Base-by-base conservation (phyloP, 305 asterid genomes). In the Fraxinus albicans region DNA sequence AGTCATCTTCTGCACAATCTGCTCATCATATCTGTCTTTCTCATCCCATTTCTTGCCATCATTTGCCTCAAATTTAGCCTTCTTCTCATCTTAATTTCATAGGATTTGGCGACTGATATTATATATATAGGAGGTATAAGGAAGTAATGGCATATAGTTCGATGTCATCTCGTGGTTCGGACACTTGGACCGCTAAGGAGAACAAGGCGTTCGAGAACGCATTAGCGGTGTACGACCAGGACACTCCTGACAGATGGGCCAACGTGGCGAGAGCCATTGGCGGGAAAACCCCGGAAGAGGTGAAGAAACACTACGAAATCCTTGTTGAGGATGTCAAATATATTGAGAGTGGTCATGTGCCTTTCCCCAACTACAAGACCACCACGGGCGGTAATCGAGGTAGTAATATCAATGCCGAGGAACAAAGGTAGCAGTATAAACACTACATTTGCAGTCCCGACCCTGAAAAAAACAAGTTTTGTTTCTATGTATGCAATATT, bases 201-300 rank as follows among this genome's bases (percentile, higher is more conserved):
- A 95, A 95, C 97, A 94, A 95, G 83, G 97, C 97, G 50, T 95
- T 95, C 36, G 99, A 96, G 86, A 89, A 80, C 89, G 99, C 99
- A 0, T 67, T 96, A 81, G 98, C 98, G 0, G 90, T 92, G 40
- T 94, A 83, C 50, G 98, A 96, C 86, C 81, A 87, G 82, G 97
- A 93, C 87, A 91, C 97, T 0, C 97, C 99, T 0, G 95, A 96
- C 86, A 94, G 99, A 12, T 96, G 98, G 98, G 86, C 76, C 53
- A 94, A 96, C 7, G 95, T 96, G 29, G 99, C 99, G 3, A 88
- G 90, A 78, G 95, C 97, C 1, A 85, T 96, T 0, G 99, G 98
- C 0, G 90, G 98, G 76, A 44, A 94, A 82, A 96, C 97, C 0
- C 85, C 94, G 0, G 97, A 92, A 21, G 99, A 94, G 67, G 98